Base-by-base conservation (phyloP, 2,329 filamentous ascomycete species). In the Colletotrichum theobromicola region DNA sequence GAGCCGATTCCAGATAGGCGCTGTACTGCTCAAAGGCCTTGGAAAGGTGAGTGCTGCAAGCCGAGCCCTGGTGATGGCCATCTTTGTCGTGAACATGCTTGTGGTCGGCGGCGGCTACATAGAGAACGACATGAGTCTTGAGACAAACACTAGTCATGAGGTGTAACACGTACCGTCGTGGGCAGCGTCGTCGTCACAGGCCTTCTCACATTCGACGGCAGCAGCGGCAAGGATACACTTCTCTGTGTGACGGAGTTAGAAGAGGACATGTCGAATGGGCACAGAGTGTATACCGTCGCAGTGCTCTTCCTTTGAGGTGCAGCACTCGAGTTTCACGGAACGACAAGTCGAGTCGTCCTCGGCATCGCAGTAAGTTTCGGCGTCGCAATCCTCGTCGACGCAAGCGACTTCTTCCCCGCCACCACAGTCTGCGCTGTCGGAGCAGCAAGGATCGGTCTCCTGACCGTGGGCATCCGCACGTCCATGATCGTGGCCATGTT, bases 1-100 rank as follows among this genome's bases (percentile, higher is more conserved):
- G 82, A n/a, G 81, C 81, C 12, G 80, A 79, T 57, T 83, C 80
- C n/a, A 84, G 79, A 62, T 83, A 83, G 67, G 78, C 79, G 72
- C 77, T 81, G 65, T 84, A 84, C 58, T 81, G 80, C 21, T 83
- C 79, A 58, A 84, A 82, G 1, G 83, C 83, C 28, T 78, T 79
- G 63, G 75, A 72, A 1, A 84, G 77, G 63, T 84, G 83, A 35
- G 79, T 79, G 46, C 66, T 79, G 61, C 83, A 84, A 9, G 83
- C 82, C 8, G 77, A 75, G 12, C 74, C 72, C 4, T 70, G 77
- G 57, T 79, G 80, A 7, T 78, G 76, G 32, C 80, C 79, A 60
- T 80, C 60, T 16, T 76, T 72, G 70, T 81, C 80, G 68, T 83
- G 81, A 65, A 57, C 68, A 70, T 82, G 81, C 7, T 77, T 42